Percentiles rank a stretch among this genome's conserved stretches.
Evolutionary conservation across 495 filamentous ascomycete genomes (phyloP).

Genomic region (Daldinia grandis): DNA sequence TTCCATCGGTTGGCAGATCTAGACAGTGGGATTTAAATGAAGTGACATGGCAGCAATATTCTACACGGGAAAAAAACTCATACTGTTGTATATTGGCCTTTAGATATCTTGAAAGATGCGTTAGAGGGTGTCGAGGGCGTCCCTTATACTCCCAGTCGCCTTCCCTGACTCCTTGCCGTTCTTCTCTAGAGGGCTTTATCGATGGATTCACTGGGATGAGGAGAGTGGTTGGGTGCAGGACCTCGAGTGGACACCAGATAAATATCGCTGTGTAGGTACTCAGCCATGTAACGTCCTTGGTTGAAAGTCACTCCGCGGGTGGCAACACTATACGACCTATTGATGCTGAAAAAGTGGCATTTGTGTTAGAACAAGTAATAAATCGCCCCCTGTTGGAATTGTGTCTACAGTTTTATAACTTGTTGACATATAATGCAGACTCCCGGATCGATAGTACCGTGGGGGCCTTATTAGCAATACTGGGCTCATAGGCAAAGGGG

Average conservation of each 20-base stretch:
- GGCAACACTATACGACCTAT: neutral
- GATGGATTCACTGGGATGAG: neutral
- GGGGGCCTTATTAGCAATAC: too few relatives aligned
- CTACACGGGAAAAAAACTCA: neutral
- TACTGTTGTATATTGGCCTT: neutral
- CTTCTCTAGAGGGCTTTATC: neutral
- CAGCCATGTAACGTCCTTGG: neutral
- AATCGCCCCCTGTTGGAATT: neutral
- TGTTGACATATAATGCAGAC: neutral
- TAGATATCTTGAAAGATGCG: neutral
- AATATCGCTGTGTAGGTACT: neutral
- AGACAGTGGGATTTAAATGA: neutral
- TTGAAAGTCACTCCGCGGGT: neutral
- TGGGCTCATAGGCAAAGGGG: neutral
- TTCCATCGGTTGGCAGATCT: neutral
- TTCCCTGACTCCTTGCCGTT: neutral
- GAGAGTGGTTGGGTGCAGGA: neutral
- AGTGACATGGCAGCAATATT: neutral
- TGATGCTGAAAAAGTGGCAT: constrained; percentile 8
- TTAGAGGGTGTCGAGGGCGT: constrained; percentile 8
- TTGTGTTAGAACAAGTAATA: neutral
- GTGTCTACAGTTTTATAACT: neutral
- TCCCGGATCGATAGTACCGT: neutral
- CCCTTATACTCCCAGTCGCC: neutral
- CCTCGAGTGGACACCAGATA: neutral